Conservation (phyloP, 257 asterid genomes). For the Petrea volubilis region DNA sequence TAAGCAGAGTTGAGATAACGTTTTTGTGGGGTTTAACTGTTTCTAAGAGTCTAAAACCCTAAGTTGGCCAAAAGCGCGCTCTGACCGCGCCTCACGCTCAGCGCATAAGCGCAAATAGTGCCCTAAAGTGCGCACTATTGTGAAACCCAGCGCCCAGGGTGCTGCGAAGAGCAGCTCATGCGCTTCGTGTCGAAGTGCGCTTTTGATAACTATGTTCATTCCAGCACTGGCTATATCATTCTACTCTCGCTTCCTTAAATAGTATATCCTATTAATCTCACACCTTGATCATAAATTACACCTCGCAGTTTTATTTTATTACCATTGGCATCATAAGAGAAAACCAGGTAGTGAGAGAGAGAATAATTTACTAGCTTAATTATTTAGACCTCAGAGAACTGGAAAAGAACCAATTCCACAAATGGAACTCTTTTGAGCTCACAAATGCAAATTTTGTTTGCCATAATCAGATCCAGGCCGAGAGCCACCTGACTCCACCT, state of each 20-base stretch:
- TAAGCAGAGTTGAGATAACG: too few relatives aligned
- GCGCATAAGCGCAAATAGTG: too few relatives aligned
- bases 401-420: neutral
- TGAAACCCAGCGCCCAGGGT: too few relatives aligned
- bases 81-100: too few relatives aligned
- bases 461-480: neutral
- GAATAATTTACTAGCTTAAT: neutral
- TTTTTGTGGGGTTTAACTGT: too few relatives aligned
- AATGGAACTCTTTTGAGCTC: neutral
- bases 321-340: neutral
- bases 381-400: neutral
- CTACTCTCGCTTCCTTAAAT: neutral
- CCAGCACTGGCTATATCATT: neutral
- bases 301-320: neutral
- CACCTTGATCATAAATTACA: neutral
- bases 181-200: too few relatives aligned
- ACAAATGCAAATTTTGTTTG: neutral
- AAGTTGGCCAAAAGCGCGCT: too few relatives aligned
- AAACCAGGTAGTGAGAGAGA: neutral
- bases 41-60: too few relatives aligned
- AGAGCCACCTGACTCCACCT: neutral
- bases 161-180: too few relatives aligned
- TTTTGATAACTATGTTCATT: too few relatives aligned
- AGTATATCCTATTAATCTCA: neutral
- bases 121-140: too few relatives aligned